Percentiles rank a stretch among this genome's conserved stretches.
phyloP scores from a whole-genome alignment of 768 basidiomycete species.

The Boletus edulis region DNA sequence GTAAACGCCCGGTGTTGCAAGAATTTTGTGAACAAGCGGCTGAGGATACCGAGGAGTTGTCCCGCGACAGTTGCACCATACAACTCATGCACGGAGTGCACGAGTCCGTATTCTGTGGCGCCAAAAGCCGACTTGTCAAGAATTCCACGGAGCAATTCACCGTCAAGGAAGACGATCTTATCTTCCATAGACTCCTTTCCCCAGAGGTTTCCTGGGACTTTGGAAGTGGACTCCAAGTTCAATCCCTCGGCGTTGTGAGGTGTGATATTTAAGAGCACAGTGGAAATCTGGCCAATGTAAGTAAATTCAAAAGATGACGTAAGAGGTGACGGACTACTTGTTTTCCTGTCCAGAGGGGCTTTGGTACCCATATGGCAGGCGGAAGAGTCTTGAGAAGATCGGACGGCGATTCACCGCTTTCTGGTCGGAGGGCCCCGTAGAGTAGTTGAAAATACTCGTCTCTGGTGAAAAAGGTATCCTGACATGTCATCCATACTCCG shows the following conservation, averaged over 20 bases:
- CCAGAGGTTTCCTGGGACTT: conserved; percentile 88
- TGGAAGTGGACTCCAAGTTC: conserved; percentile 82
- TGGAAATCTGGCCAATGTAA: conserved; percentile 69
- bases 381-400: conserved; percentile 76
- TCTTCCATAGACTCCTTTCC: conserved; percentile 77
- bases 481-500: conserved; percentile 98
- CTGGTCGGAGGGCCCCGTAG: conserved; percentile 90
- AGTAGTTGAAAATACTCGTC: conserved; percentile 96
- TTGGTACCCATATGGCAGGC: conserved; percentile 90
- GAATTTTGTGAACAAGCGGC: conserved; percentile 94
- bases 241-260: conserved; percentile 77
- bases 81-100: conserved; percentile 95
- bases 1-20: conserved; percentile 96
- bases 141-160: conserved; percentile 90
- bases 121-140: conserved; percentile 98
- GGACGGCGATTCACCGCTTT: conserved; percentile 60
- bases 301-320: background rate
- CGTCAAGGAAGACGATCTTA: conserved; percentile 86
- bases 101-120: conserved; percentile 92
- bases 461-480: conserved; percentile 90
- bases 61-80: conserved; percentile 91
- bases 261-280: conserved; percentile 88
- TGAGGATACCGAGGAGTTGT: conserved; percentile 87
- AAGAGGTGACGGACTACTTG: conserved; percentile 71
- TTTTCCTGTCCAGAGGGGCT: conserved; percentile 95